Evolutionary conservation across 352 stramenopile species (phyloP).

Genomic region (Phytophthora sansomeana): DNA sequence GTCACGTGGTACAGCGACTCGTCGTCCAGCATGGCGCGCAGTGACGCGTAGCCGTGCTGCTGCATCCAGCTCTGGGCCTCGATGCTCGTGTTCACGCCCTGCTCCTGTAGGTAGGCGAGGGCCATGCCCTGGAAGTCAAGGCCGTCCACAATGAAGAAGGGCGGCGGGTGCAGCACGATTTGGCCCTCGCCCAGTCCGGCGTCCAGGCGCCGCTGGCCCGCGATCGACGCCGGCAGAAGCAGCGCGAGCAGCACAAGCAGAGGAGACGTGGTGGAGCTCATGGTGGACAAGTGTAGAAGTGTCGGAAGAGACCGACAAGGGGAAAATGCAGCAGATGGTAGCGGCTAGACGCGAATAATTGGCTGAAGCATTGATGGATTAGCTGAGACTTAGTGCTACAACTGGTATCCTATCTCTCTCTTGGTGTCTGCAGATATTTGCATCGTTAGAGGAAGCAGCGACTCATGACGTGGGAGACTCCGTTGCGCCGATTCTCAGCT

Average conservation of each 20-base stretch:
- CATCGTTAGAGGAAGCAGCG: conserved; percentile 31
- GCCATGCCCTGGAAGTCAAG: conserved; percentile 50
- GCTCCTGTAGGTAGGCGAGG: conserved; percentile 62
- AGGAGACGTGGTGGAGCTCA: conserved; percentile 6
- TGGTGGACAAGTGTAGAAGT: conserved; percentile 7
- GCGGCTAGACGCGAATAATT: conserved; percentile 4
- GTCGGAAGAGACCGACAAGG: conserved; percentile 16
- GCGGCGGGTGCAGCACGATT: conserved; percentile 48
- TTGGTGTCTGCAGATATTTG: conserved; percentile 8
- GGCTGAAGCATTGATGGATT: conserved; percentile 32
- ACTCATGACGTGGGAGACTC: conserved; percentile 29
- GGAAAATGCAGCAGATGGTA: conserved; percentile 19
- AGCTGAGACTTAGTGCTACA: not conserved
- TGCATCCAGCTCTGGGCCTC: conserved; percentile 53
- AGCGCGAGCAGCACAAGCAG: conserved; percentile 16
- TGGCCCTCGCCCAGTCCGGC: conserved; percentile 52
- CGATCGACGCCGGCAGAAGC: conserved; percentile 5
- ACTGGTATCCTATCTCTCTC: not conserved
- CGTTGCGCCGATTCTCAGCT: conserved; percentile 61
- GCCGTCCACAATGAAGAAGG: conserved; percentile 67
- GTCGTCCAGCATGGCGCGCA: conserved; percentile 67
- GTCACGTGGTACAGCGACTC: conserved; percentile 59
- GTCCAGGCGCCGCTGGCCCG: conserved; percentile 24
- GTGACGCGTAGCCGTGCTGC: conserved; percentile 46
- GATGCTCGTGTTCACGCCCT: conserved; percentile 56